Conservation (phyloP, 2,329 filamentous ascomycete species). For the Reticulascus tulasneorum region DNA sequence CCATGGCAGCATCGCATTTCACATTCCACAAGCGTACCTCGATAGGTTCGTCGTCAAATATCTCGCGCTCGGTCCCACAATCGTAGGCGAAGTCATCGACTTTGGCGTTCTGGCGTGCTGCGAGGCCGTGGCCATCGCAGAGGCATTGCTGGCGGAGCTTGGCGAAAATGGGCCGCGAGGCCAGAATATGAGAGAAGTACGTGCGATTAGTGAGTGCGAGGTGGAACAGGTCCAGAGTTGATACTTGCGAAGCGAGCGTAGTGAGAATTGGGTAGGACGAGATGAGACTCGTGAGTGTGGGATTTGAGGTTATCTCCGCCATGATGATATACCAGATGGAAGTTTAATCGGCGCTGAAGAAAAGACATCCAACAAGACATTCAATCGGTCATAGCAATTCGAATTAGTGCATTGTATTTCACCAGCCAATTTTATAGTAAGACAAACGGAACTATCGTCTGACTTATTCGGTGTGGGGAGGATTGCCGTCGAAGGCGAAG, state of each 20-base stretch:
- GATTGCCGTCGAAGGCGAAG: too few relatives aligned
- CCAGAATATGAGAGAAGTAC: conserved; percentile 5
- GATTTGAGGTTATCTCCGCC: too few relatives aligned
- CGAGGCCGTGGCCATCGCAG: conserved; percentile 11
- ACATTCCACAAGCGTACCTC: conserved; percentile 8
- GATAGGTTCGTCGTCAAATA: conserved; percentile 3
- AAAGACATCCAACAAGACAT: too few relatives aligned
- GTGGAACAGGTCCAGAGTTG: conserved; percentile 5
- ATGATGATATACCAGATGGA: too few relatives aligned
- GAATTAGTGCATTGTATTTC: too few relatives aligned
- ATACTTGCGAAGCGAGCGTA: conserved; percentile 7
- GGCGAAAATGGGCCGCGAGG: conserved; percentile 4
- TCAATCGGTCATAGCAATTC: too few relatives aligned
- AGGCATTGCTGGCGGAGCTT: conserved; percentile 3
- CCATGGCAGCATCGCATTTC: conserved; percentile 4
- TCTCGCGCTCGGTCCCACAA: background rate
- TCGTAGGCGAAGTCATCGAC: too few relatives aligned
- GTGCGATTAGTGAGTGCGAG: conserved; percentile 4
- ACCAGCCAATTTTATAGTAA: too few relatives aligned
- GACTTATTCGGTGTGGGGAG: too few relatives aligned
- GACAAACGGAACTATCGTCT: too few relatives aligned
- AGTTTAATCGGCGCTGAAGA: too few relatives aligned
- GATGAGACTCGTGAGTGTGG: background rate
- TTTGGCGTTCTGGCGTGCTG: conserved; percentile 2
- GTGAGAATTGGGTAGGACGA: conserved; percentile 6